phyloP scores from a whole-genome alignment of 495 filamentous ascomycete genomes.

The Entonaema liquescens region DNA sequence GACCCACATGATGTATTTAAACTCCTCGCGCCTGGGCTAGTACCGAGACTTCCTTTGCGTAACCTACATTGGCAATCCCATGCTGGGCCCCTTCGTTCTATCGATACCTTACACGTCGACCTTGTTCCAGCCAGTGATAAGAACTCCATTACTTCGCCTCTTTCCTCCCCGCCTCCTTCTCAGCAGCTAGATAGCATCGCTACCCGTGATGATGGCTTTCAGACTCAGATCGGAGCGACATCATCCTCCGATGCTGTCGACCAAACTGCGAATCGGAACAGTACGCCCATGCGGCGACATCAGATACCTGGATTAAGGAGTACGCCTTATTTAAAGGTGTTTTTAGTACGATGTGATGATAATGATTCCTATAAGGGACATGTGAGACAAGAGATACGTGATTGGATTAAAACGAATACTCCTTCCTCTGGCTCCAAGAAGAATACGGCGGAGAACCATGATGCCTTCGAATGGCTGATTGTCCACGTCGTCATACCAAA shows the following conservation, averaged over 20 bases:
- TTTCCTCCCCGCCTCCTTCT: slow-evolving; percentile 49
- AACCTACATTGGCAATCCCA: slow-evolving; percentile 98
- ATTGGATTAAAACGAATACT: slow-evolving; percentile 88
- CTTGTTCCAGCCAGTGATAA: slow-evolving; percentile 68
- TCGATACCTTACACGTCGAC: slow-evolving; percentile 89
- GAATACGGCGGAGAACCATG: slow-evolving; percentile 75
- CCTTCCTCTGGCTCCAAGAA: slow-evolving; percentile 55
- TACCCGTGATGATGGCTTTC: slow-evolving; percentile 61
- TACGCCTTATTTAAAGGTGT: slow-evolving; percentile 93
- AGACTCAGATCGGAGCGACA: slow-evolving; percentile 50
- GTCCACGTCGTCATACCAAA: slow-evolving; percentile 88
- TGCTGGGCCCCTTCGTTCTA: slow-evolving; percentile 86
- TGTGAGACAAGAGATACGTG: slow-evolving; percentile 78
- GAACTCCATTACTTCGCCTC: slow-evolving; percentile 50
- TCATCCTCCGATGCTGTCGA: slow-evolving; percentile 50
- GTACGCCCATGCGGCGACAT: slow-evolving; percentile 68
- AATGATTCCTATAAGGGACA: slow-evolving; percentile 89
- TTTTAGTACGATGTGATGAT: slow-evolving; percentile 89
- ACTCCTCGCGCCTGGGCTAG: slow-evolving; percentile 77
- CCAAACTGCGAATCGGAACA: slow-evolving; percentile 31
- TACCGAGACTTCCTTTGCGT: slow-evolving; percentile 82
- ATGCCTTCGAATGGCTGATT: slow-evolving; percentile 97
- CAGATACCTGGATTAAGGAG: slow-evolving; percentile 94
- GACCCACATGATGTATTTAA: slow-evolving; percentile 89
- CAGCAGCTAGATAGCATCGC: slow-evolving; percentile 53